phyloP scores from a whole-genome alignment of 345 rosid genomes.

The Hibiscus trionum region DNA sequence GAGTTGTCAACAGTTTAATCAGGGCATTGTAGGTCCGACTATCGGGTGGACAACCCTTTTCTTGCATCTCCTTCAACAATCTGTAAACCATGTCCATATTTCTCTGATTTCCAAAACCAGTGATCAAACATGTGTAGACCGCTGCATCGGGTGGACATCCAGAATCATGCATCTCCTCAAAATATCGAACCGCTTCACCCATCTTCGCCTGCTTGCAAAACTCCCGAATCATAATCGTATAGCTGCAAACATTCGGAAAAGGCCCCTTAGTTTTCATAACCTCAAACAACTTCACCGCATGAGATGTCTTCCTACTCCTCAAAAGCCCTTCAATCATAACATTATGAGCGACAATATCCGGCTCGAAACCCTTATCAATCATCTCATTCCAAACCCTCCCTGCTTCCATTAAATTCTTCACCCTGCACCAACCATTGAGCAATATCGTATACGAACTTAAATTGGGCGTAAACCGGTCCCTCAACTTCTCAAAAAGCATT shows the following conservation, averaged over 20 bases:
- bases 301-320: constrained; percentile 56
- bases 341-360: constrained; percentile 63
- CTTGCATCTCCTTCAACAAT: constrained; percentile 75
- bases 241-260: constrained; percentile 56
- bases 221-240: constrained; percentile 57
- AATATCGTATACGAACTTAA: constrained; percentile 66
- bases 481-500: constrained; percentile 57
- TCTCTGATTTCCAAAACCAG: constrained; percentile 68
- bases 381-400: constrained; percentile 84
- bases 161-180: constrained; percentile 63
- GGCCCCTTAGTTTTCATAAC: constrained; percentile 87
- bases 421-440: constrained; percentile 75
- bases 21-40: constrained; percentile 72
- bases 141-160: constrained; percentile 62
- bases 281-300: constrained; percentile 72
- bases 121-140: constrained; percentile 75
- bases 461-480: constrained; percentile 65
- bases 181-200: constrained; percentile 63
- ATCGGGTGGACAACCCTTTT: constrained; percentile 67
- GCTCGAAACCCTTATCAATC: constrained; percentile 73
- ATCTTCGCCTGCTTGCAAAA: constrained; percentile 67
- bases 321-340: constrained; percentile 77
- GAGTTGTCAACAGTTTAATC: constrained; percentile 65
- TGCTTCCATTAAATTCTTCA: constrained; percentile 83
- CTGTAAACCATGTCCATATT: constrained; percentile 60